A percentile compares a stretch with the other conserved stretches of the same genome.
Conservation (phyloP, 768 basidiomycete genomes). For the Arthromyces matolae region DNA sequence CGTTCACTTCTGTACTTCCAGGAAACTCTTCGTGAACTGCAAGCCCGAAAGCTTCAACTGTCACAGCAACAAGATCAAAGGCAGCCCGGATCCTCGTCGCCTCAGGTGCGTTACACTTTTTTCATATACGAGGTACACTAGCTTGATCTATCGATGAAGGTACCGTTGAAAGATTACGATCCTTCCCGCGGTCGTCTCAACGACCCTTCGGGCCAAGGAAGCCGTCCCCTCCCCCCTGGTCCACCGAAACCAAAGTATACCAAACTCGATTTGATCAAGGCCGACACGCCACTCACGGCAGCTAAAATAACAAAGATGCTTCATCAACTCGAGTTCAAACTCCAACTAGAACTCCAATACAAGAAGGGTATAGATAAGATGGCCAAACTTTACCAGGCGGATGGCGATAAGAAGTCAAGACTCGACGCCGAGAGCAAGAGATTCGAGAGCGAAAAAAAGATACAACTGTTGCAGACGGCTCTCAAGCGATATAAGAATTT, state of each 20-base stretch:
- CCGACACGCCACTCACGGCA: constrained; percentile 93
- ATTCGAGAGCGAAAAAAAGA: constrained; percentile 94
- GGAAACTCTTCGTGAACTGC: constrained; percentile 77
- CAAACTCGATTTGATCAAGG: constrained; percentile 93
- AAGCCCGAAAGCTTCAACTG: constrained; percentile 68
- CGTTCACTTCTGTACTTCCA: constrained; percentile 85
- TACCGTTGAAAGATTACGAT: constrained; percentile 53
- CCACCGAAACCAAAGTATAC: constrained; percentile 61
- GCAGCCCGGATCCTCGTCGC: constrained; percentile 43
- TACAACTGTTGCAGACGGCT: constrained; percentile 86
- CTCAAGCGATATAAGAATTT: constrained; percentile 96
- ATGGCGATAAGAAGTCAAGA: constrained; percentile 95
- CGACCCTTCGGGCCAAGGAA: constrained; percentile 36
- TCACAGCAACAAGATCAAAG: constrained; percentile 49
- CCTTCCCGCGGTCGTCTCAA: constrained; percentile 31
- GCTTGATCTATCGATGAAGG: constrained; percentile 27
- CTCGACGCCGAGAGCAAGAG: constrained; percentile 92
- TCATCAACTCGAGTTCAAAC: constrained; percentile 98
- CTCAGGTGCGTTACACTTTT: constrained; percentile 32
- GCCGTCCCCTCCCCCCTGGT: constrained; percentile 35
- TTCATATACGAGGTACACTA: too few species aligned
- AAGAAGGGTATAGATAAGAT: constrained; percentile 99
- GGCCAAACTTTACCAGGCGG: constrained; percentile 93
- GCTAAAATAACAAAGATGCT: constrained; percentile 97
- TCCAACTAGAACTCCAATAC: constrained; percentile 97